Percentiles rank a stretch among this genome's conserved stretches.
Conservation (phyloP, 169 alveolate species). For the Eimeria tenella region DNA sequence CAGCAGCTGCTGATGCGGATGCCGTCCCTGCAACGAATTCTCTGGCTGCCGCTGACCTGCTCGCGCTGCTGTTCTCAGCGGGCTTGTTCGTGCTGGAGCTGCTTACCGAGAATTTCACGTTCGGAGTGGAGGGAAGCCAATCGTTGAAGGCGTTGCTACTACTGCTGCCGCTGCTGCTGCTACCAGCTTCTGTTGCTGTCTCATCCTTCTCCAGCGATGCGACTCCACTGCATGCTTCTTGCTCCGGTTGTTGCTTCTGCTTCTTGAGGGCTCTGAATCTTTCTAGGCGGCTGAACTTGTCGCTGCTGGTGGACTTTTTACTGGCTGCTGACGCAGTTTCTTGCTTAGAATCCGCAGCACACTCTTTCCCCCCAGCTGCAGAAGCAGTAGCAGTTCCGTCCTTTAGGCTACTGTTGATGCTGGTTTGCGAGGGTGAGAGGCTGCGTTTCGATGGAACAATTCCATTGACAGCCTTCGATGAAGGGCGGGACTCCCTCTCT, state of each 20-base stretch:
- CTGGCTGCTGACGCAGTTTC: constrained; percentile 17
- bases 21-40: constrained; percentile 14
- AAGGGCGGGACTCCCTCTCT: not conserved
- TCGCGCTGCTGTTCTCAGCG: not conserved
- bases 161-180: constrained; percentile 36
- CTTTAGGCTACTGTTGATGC: constrained; percentile 43
- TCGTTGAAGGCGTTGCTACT: constrained; percentile 33
- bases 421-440: constrained; percentile 16
- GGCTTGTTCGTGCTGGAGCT: constrained; percentile 40
- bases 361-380: not conserved
- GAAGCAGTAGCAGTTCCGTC: constrained; percentile 13
- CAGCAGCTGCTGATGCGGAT: constrained; percentile 77
- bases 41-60: not conserved
- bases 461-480: not conserved
- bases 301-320: constrained; percentile 60
- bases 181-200: not conserved
- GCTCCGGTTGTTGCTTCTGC: constrained; percentile 59
- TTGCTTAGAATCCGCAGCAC: not conserved
- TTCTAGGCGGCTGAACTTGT: constrained; percentile 73
- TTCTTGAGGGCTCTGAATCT: constrained; percentile 70
- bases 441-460: constrained; percentile 34
- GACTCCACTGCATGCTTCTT: not conserved
- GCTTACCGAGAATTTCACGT: constrained; percentile 27
- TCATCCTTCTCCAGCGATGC: not conserved
- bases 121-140: constrained; percentile 46